Percentiles rank a stretch among this genome's conserved stretches.
Conservation (phyloP, 306 rosid genomes). For the Notholithocarpus densiflorus region DNA sequence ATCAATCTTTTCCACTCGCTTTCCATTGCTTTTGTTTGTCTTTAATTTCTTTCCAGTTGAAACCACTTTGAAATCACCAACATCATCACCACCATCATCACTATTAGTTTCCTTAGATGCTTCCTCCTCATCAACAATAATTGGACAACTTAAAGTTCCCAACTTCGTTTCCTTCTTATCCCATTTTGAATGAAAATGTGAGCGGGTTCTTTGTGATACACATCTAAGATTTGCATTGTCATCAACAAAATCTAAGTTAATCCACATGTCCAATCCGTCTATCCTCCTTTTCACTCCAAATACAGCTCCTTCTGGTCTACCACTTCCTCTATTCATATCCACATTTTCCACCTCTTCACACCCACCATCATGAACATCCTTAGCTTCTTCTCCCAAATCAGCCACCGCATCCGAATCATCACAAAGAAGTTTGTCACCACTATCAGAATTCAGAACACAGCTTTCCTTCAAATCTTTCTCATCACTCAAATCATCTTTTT, state of each 20-base stretch:
- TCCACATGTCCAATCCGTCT: not conserved
- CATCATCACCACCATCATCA: conserved; percentile 1
- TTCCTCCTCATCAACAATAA: conserved; percentile 21
- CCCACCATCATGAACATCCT: not conserved
- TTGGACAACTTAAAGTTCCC: conserved; percentile 30
- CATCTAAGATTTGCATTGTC: not conserved
- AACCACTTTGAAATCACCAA: not conserved
- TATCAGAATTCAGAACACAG: no score
- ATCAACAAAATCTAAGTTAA: not conserved
- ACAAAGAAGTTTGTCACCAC: not conserved
- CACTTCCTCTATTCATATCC: not conserved
- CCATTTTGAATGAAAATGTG: conserved; percentile 7
- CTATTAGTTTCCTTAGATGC: not conserved
- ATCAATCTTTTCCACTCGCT: not conserved
- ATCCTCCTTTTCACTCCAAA: conserved; percentile 18
- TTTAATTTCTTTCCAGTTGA: no score
- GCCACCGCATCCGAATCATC: conserved; percentile 9
- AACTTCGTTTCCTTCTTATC: not conserved
- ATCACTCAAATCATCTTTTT: not conserved
- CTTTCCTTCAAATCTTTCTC: not conserved
- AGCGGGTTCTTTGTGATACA: conserved; percentile 32
- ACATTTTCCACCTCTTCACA: not conserved
- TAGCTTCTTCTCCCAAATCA: conserved; percentile 7
- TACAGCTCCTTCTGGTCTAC: not conserved
- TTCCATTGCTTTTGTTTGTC: no score